These are phyloP conservation scores for Cladosporium halotolerans DNA, from an alignment of 2,329 filamentous ascomycete genomes.

Conservation along the genomic window DNA sequence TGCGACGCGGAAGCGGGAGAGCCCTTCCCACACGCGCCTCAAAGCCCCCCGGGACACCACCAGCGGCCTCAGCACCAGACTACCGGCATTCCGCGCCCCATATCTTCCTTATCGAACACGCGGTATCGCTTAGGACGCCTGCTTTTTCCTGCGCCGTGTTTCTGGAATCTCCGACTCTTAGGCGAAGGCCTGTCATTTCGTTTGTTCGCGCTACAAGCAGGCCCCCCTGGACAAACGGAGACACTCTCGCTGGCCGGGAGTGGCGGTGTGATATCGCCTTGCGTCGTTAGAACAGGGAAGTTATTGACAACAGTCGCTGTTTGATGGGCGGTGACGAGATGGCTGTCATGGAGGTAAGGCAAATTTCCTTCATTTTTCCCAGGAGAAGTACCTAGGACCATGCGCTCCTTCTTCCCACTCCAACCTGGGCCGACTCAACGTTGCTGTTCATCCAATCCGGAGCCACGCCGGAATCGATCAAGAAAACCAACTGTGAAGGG, in stretches of 20 bases:
- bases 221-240: slow-evolving; percentile 10
- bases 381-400: too few species aligned
- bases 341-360: slow-evolving; percentile 17
- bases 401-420: too few species aligned
- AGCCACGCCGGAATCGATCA: too few species aligned
- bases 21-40: slow-evolving; percentile 1
- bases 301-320: neutral
- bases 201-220: slow-evolving; percentile 6
- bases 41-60: neutral
- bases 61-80: neutral
- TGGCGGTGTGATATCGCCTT: slow-evolving; percentile 11
- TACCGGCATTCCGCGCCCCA: slow-evolving; percentile 7
- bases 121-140: slow-evolving; percentile 6
- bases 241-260: slow-evolving; percentile 4
- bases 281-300: slow-evolving; percentile 7
- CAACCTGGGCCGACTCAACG: too few species aligned
- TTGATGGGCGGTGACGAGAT: slow-evolving; percentile 9
- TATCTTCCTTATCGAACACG: slow-evolving; percentile 8
- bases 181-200: slow-evolving; percentile 7
- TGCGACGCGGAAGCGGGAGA: slow-evolving; percentile 9
- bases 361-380: too few species aligned
- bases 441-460: too few species aligned
- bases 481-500: neutral
- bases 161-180: neutral
- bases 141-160: slow-evolving; percentile 9